phyloP scores from a whole-genome alignment of 2,329 filamentous ascomycete genomes.

The Hypoxylon rubiginosum region DNA sequence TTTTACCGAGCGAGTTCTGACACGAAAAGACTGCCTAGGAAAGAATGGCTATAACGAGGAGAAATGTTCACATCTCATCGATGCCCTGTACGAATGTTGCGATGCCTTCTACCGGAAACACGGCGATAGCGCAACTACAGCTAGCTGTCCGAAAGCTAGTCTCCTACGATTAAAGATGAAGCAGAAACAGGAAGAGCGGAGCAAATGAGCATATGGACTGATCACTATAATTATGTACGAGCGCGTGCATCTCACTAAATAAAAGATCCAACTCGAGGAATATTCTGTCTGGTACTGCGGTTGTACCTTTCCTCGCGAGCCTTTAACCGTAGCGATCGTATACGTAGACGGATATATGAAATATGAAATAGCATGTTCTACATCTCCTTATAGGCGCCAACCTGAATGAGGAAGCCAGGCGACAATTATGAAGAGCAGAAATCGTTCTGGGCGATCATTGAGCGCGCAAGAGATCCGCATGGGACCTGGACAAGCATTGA shows the following conservation, averaged over 20 bases:
- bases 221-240: too few relatives aligned
- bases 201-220: slow-evolving; percentile 35
- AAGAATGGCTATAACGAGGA: slow-evolving; percentile 89
- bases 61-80: slow-evolving; percentile 82
- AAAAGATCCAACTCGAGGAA: slow-evolving; percentile 14
- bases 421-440: slow-evolving; percentile 79
- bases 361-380: slow-evolving; percentile 52
- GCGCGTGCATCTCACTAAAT: background rate
- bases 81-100: slow-evolving; percentile 94
- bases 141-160: slow-evolving; percentile 87
- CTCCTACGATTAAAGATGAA: slow-evolving; percentile 87
- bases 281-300: background rate
- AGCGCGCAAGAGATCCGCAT: slow-evolving; percentile 91
- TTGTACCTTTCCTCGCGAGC: slow-evolving; percentile 1
- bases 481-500: slow-evolving; percentile 96
- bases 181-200: slow-evolving; percentile 69
- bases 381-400: slow-evolving; percentile 56
- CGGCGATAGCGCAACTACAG: slow-evolving; percentile 80
- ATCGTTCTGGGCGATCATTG: slow-evolving; percentile 93
- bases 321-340: background rate
- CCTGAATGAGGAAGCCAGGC: slow-evolving; percentile 65
- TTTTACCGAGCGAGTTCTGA: slow-evolving; percentile 30
- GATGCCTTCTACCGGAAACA: slow-evolving; percentile 85
- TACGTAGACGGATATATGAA: slow-evolving; percentile 3
- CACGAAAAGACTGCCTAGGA: slow-evolving; percentile 78